Percentiles rank a stretch among this genome's conserved stretches.
Conservation (phyloP, 2,329 filamentous ascomycete genomes). For the Xylariales sp. region DNA sequence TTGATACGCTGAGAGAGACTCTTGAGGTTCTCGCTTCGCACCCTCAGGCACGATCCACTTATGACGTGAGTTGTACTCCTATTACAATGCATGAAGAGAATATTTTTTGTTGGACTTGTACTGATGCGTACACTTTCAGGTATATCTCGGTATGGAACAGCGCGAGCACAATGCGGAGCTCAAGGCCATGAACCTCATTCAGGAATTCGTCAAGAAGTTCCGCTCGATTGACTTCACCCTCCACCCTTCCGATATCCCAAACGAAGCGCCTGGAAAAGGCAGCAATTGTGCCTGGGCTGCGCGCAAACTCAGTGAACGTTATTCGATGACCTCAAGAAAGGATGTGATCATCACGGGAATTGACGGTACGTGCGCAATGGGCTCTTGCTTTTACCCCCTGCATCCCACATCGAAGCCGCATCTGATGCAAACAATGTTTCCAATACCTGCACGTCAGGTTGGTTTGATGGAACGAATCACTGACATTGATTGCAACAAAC, state of each 20-base stretch:
- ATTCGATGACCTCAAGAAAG: constrained; percentile 46
- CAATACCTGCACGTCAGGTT: constrained; percentile 10
- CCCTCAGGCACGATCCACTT: constrained; percentile 55
- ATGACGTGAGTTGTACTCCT: constrained; percentile 59
- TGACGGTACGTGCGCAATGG: constrained; percentile 52
- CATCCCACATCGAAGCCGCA: constrained; percentile 3
- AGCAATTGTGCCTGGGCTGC: constrained; percentile 72
- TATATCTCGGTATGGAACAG: constrained; percentile 70
- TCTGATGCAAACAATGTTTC: constrained; percentile 16
- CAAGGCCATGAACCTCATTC: constrained; percentile 59
- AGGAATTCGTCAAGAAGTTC: constrained; percentile 60
- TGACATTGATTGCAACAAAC: constrained; percentile 20
- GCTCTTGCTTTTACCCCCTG: constrained; percentile 2
- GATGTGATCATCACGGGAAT: constrained; percentile 68
- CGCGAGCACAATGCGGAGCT: constrained; percentile 56
- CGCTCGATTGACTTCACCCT: constrained; percentile 62
- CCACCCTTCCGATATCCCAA: constrained; percentile 60
- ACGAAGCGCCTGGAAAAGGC: constrained; percentile 68
- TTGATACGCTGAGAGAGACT: constrained; percentile 63
- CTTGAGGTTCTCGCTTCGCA: constrained; percentile 65
- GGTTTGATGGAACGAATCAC: constrained; percentile 18
- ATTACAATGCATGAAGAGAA: background rate
- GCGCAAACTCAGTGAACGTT: constrained; percentile 58
- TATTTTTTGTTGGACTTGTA: background rate
- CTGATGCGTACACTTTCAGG: constrained; percentile 34